Percentiles rank a stretch among this genome's conserved stretches.
These are phyloP conservation scores for Rhytidiadelphus loreus DNA, from an alignment of 225 moss, liverwort and hornwort genomes.

Conservation along the genomic window DNA sequence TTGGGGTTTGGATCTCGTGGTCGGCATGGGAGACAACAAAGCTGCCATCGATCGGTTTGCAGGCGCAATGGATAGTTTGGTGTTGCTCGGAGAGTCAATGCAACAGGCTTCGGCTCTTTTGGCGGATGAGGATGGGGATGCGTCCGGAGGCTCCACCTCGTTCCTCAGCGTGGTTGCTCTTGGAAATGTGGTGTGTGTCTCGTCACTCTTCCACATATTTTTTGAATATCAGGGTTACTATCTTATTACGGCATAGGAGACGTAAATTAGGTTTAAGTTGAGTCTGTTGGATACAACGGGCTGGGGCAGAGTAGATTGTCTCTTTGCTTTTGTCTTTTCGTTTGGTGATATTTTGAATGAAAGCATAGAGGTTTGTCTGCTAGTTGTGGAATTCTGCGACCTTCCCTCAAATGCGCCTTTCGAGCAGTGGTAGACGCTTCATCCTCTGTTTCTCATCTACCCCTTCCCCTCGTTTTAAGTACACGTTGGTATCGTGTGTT, in stretches of 20 bases:
- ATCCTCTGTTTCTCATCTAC: not conserved
- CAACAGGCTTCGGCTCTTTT: slow-evolving; percentile 89
- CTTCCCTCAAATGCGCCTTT: not conserved
- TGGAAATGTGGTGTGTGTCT: slow-evolving; percentile 75
- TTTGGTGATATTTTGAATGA: not conserved
- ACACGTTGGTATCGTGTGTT: not conserved
- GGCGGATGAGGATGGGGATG: slow-evolving; percentile 78
- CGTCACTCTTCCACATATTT: not conserved
- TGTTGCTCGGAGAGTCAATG: slow-evolving; percentile 85
- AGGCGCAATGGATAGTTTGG: slow-evolving; percentile 82
- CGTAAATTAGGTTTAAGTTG: slow-evolving; percentile 15
- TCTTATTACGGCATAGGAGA: not conserved
- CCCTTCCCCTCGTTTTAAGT: not conserved
- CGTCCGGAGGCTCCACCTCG: slow-evolving; percentile 34
- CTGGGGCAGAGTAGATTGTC: not conserved
- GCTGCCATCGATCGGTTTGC: slow-evolving; percentile 41
- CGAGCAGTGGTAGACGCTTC: not conserved
- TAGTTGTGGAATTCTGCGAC: not conserved
- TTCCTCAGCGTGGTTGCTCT: slow-evolving; percentile 87
- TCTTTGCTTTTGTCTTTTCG: not conserved
- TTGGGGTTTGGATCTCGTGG: slow-evolving; percentile 20
- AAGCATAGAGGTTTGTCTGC: not conserved
- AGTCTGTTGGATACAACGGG: not conserved
- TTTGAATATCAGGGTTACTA: not conserved
- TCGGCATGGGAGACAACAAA: slow-evolving; percentile 34